phyloP scores from a whole-genome alignment of 2,329 filamentous ascomycete genomes.

The Huntiella moniliformis region DNA sequence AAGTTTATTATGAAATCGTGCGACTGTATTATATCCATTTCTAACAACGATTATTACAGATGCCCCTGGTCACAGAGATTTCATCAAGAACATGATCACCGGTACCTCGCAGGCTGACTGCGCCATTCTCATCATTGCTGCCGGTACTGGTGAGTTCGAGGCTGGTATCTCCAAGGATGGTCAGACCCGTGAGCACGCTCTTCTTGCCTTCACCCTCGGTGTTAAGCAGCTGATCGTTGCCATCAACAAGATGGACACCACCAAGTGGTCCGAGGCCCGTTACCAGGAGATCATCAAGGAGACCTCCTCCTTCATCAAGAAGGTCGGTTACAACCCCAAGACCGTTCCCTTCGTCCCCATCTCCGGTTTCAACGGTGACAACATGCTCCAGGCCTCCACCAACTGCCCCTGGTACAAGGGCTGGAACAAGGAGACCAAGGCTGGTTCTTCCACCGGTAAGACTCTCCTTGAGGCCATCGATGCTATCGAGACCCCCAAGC shows the following conservation, averaged over 20 bases:
- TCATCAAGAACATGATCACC: conserved; percentile 99
- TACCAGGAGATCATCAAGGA: conserved; percentile 99
- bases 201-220: conserved; percentile 99
- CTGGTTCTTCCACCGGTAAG: conserved; percentile 74
- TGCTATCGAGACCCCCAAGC: conserved; percentile 76
- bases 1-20: conserved; percentile 20
- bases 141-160: conserved; percentile 99
- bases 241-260: conserved; percentile 99
- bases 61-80: conserved; percentile 98
- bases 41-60: conserved; percentile 31
- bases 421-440: conserved; percentile 88
- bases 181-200: conserved; percentile 99
- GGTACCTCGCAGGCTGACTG: conserved; percentile 99
- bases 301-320: conserved; percentile 99
- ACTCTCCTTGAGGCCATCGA: conserved; percentile 99
- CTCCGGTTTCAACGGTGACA: conserved; percentile 99
- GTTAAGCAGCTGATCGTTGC: conserved; percentile 99
- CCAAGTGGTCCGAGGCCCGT: conserved; percentile 93
- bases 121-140: conserved; percentile 99
- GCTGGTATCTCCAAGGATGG: conserved; percentile 99
- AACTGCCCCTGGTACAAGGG: conserved; percentile 99
- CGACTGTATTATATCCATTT: neutral
- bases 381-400: conserved; percentile 80
- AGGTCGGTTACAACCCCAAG: conserved; percentile 99
- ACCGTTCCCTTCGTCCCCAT: conserved; percentile 95